phyloP scores from a whole-genome alignment of 257 asterid species.

The Plectranthus barbatus region DNA sequence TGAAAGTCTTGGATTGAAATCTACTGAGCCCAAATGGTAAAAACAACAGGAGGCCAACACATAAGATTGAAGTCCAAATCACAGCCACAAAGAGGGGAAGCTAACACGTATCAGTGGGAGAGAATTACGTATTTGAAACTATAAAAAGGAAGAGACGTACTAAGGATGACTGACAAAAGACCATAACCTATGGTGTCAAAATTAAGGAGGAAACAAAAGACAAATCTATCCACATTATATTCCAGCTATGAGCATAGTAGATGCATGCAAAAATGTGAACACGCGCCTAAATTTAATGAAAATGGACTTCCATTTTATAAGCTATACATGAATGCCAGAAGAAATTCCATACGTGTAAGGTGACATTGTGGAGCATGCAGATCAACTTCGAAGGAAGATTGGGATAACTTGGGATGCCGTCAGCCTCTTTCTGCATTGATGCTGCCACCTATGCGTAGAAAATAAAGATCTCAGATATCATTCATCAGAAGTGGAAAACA shows the following conservation, averaged over 20 bases:
- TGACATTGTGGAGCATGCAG: slow-evolving; percentile 87
- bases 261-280: neutral
- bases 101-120: no score
- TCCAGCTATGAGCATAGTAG: neutral
- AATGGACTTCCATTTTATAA: neutral
- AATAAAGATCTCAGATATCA: neutral
- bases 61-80: no score
- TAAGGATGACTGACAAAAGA: neutral
- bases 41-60: no score
- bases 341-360: slow-evolving; percentile 65
- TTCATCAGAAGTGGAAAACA: slow-evolving; percentile 3
- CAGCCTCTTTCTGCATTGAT: slow-evolving; percentile 90
- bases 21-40: no score
- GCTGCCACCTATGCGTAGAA: slow-evolving; percentile 68
- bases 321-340: neutral
- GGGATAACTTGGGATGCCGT: slow-evolving; percentile 83
- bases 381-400: slow-evolving; percentile 89
- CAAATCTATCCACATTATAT: neutral
- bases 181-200: neutral
- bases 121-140: no score
- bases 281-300: neutral
- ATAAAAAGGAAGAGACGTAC: neutral
- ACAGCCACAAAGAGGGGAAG: no score
- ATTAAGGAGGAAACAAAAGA: neutral
- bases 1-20: no score